Evolutionary conservation across 768 basidiomycete species (phyloP).

Genomic region (Phylloporus sp.): DNA sequence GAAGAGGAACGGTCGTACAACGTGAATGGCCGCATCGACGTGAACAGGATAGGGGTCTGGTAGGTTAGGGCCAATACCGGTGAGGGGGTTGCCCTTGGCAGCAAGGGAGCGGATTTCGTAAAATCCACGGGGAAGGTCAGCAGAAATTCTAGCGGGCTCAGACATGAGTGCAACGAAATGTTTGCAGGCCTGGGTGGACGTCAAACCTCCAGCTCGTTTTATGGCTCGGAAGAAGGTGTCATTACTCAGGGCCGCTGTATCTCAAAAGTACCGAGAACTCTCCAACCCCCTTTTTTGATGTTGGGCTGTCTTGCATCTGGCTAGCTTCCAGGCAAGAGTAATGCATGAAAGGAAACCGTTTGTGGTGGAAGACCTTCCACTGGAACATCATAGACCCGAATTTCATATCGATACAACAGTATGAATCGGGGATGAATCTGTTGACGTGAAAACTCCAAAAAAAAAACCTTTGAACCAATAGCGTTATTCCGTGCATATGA

Average conservation of each 20-base stretch:
- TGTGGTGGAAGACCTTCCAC: too few relatives aligned
- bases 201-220: not conserved
- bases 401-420: not conserved
- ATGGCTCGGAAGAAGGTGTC: not conserved
- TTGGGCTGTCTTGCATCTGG: not conserved
- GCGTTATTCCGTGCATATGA: not conserved
- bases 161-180: too few relatives aligned
- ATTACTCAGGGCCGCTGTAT: not conserved
- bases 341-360: not conserved
- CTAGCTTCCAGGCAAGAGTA: not conserved
- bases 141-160: too few relatives aligned
- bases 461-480: too few relatives aligned
- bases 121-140: not conserved
- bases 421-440: too few relatives aligned
- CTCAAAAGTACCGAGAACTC: too few relatives aligned
- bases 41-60: not conserved
- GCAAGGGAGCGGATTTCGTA: not conserved
- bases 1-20: not conserved
- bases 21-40: not conserved
- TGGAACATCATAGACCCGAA: not conserved
- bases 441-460: too few relatives aligned
- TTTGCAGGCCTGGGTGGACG: not conserved
- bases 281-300: not conserved
- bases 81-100: not conserved
- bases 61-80: not conserved